These are phyloP conservation scores for Anisodus tanguticus DNA, from an alignment of 257 asterid genomes.

Conservation along the genomic window DNA sequence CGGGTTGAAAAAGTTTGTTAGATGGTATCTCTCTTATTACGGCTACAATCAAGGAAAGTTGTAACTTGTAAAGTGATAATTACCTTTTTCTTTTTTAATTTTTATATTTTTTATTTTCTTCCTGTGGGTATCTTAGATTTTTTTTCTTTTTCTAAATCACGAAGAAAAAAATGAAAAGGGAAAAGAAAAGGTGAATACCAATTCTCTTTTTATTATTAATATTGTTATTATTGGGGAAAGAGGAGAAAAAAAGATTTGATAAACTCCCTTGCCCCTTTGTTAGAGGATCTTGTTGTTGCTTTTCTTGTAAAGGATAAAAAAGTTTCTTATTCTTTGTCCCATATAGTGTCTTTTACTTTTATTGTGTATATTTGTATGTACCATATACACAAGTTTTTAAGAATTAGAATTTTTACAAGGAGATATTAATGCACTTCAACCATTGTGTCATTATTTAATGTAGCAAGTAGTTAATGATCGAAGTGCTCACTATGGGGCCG, in stretches of 20 bases:
- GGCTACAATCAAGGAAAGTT: slow-evolving; percentile 62
- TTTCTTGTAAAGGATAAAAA: slow-evolving; percentile 45
- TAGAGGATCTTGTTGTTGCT: slow-evolving; percentile 29
- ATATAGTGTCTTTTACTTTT: not conserved
- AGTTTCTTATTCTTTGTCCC: not conserved
- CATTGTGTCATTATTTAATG: too few species aligned
- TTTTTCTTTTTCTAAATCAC: slow-evolving; percentile 4
- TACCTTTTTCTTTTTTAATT: not conserved
- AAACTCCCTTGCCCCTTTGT: slow-evolving; percentile 33
- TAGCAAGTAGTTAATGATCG: not conserved
- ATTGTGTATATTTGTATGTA: not conserved
- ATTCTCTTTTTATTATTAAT: slow-evolving; percentile 42
- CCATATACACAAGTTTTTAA: too few species aligned
- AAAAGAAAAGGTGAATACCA: slow-evolving; percentile 36
- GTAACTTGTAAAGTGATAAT: slow-evolving; percentile 47
- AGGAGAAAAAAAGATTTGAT: slow-evolving; percentile 39
- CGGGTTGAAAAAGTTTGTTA: slow-evolving; percentile 82
- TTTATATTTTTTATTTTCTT: slow-evolving; percentile 19
- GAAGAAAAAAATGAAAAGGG: not conserved
- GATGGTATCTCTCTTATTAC: slow-evolving; percentile 70
- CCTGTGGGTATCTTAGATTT: slow-evolving; percentile 30
- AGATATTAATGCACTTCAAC: not conserved
- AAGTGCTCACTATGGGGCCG: accelerated
- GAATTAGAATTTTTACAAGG: not conserved
- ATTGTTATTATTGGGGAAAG: slow-evolving; percentile 30